Conservation (phyloP, 129 eudicot species). For the Escallonia rubra region DNA sequence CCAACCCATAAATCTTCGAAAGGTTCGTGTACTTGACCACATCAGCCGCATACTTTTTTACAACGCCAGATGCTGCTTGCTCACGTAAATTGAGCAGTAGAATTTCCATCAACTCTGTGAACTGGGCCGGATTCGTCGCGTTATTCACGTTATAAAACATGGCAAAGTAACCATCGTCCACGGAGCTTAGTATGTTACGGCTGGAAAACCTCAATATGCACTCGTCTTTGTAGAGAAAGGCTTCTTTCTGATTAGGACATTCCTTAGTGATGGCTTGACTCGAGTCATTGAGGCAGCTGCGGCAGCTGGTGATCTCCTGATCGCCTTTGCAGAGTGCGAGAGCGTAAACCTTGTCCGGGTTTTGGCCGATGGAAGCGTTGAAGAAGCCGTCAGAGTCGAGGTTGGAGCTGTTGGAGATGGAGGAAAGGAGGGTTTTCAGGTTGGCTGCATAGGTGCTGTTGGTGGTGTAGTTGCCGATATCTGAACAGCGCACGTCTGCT, state of each 20-base stretch:
- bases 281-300: conserved; percentile 20
- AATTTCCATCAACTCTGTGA: too few relatives aligned
- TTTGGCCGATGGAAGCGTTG: conserved; percentile 17
- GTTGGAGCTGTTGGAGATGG: conserved; percentile 19
- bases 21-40: too few relatives aligned
- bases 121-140: too few relatives aligned
- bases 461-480: too few relatives aligned
- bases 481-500: background rate
- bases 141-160: too few relatives aligned
- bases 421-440: background rate
- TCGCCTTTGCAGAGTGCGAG: conserved; percentile 47
- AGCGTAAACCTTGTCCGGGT: background rate
- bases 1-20: too few relatives aligned
- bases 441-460: background rate
- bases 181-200: conserved; percentile 1
- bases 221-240: conserved; percentile 9
- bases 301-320: conserved; percentile 10
- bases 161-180: background rate
- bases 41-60: too few relatives aligned
- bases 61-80: too few relatives aligned
- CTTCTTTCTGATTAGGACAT: conserved; percentile 37
- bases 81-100: too few relatives aligned
- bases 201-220: conserved; percentile 40
- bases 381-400: conserved; percentile 23
- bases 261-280: background rate